Base-by-base conservation (phyloP, 345 rosid species). In the Brassica cretica region DNA sequence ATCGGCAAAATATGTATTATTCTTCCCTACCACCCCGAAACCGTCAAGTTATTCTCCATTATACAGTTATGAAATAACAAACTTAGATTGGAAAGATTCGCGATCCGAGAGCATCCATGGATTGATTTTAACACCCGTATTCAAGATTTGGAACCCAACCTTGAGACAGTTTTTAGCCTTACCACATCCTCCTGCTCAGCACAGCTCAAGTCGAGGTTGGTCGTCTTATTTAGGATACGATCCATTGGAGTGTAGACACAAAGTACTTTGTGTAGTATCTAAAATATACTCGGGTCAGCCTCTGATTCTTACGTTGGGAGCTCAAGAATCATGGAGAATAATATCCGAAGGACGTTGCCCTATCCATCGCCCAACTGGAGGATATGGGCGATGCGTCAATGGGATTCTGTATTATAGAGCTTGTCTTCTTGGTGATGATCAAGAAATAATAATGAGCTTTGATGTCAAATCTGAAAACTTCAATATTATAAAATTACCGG, bases 231-330 rank as follows among this genome's bases (percentile, higher is more conserved):
- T 33, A 15, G 68, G 49, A 64, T 64, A 64, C 49, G 68, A 64
- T 39, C 53, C 69, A 18, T 37, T 16, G 68, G 68, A 64, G 49
- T 24, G n/a, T 35, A 64, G 35, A 33, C 66, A 62, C 37, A 62
- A 62, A 62, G 49, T 64, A 33, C 24, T 12, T 10, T 2, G 4
- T 8, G 37, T 33, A 33, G 5, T 6, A 33, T 37, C 44, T 37
- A 10, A 19, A 0, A 11, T 8, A 10, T 6, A 14, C 11, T 7
- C 11, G 6, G n/a, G 9, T 0, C 9, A 14, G 9, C 35, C 39
- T 2, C 5, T 1, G 9, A 8, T 62, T 29, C 66, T 62, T 29
- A 29, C 66, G 35, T 65, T 65, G 16, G 69, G 53, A 37, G 69
- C 53, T 35, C 15, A 41, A 41, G 56, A 66, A 37, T 37, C 53